Base-by-base conservation (phyloP, 352 stramenopile species). In the Phytophthora podocarpi region DNA sequence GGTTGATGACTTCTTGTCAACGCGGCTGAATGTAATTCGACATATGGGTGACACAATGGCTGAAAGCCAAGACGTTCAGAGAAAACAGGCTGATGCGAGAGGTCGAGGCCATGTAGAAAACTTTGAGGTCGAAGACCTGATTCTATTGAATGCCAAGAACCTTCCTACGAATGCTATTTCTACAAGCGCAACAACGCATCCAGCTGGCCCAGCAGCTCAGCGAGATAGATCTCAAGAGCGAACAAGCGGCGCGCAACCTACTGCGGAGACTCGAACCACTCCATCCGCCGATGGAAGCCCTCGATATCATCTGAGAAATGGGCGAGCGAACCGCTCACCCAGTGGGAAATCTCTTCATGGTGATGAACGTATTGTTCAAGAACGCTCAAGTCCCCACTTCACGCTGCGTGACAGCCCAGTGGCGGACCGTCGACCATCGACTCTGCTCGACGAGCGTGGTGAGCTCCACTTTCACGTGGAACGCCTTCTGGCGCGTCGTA, bases 61-160 rank as follows among this genome's bases (percentile, higher is more conserved):
- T 27, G 45, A 56, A 20, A 58, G 48, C 15, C 47, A 62, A 55
- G 47, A 72, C n/a, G 40, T 45, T 37, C 56, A 67, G 20, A 68
- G 64, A 30, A 43, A 60, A 48, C 27, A 32, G 11, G 30, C 45
- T 8, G n/a, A 68, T 52, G 32, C 36, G 31, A 16, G 32, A n/a
- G 34, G 50, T 27, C 30, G 43, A 40, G 2, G 16, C 27, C 7
- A n/a, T n/a, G n/a, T n/a, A n/a, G 15, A 35, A n/a, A 30, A 32
- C 9, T 67, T 57, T 26, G 15, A 42, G 5, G 5, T 56, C 18
- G 50, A 41, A 20, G 50, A 68, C 26, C 37, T 54, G 3, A 49
- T 60, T 20, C 27, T 72, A 26, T 36, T 68, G 16, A 59, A 48
- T 5, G 28, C 57, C 12, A 67, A 58, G 11, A 63, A 60, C 18